Evolutionary conservation across 2,329 filamentous ascomycete species (phyloP).

Genomic region (Emericellopsis cladophorae): DNA sequence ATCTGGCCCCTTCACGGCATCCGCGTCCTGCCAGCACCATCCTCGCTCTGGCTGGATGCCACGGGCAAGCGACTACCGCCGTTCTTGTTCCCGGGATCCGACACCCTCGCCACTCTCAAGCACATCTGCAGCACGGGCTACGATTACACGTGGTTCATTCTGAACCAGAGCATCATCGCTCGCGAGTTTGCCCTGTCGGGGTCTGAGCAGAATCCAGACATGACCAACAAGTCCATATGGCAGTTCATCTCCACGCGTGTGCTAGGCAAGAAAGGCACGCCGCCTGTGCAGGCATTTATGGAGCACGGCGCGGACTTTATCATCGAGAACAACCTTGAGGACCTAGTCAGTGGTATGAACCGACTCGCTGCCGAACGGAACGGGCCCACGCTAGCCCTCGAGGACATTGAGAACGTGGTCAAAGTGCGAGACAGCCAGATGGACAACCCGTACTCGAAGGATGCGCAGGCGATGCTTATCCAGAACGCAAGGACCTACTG

Average conservation of each 20-base stretch:
- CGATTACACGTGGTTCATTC: constrained; percentile 52
- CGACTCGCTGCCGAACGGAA: constrained; percentile 30
- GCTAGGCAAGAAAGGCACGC: constrained; percentile 37
- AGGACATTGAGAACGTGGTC: constrained; percentile 30
- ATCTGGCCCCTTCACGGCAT: constrained; percentile 41
- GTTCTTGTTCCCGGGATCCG: constrained; percentile 41
- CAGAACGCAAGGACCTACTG: constrained; percentile 42
- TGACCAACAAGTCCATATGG: constrained; percentile 44
- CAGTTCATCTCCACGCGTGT: constrained; percentile 32
- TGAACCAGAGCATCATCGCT: constrained; percentile 45
- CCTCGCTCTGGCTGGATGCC: constrained; percentile 50
- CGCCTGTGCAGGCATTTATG: constrained; percentile 44
- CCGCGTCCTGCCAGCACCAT: constrained; percentile 45
- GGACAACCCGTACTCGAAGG: constrained; percentile 43
- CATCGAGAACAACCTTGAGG: constrained; percentile 39
- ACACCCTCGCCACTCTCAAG: constrained; percentile 44
- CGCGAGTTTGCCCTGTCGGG: constrained; percentile 49
- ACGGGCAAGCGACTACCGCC: constrained; percentile 44
- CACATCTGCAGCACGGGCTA: constrained; percentile 48
- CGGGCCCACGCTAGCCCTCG: constrained; percentile 34
- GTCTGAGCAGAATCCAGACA: constrained; percentile 50
- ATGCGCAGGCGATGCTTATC: constrained; percentile 50
- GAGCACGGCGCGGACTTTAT: constrained; percentile 47
- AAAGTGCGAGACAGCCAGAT: constrained; percentile 43
- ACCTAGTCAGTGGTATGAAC: constrained; percentile 47